Conservation (phyloP, 495 filamentous ascomycete genomes). For the Neurospora intermedia region DNA sequence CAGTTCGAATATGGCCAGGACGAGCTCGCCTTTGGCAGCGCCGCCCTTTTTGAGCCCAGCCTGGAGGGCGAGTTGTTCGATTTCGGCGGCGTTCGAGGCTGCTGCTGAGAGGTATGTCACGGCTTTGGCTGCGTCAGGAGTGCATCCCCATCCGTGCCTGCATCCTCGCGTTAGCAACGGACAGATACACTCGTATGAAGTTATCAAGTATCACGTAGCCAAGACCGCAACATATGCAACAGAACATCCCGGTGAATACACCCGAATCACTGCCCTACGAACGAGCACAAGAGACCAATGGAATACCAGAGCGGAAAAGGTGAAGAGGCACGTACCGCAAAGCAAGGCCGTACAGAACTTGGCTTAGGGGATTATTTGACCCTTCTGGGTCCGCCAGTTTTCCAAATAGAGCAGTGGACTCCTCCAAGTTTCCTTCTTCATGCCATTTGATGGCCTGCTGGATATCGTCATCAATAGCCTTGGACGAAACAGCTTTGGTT, state of each 20-base stretch:
- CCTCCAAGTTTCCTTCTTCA: constrained; percentile 64
- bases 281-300: neutral
- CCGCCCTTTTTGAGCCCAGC: constrained; percentile 89
- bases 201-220: neutral
- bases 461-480: constrained; percentile 62
- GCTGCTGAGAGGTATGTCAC: constrained; percentile 77
- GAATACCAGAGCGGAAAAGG: neutral
- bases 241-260: neutral
- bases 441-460: constrained; percentile 94
- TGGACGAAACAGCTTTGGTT: constrained; percentile 31
- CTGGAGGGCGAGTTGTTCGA: constrained; percentile 73
- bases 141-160: constrained; percentile 91
- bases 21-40: constrained; percentile 89
- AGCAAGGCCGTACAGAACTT: constrained; percentile 93
- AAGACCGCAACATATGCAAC: neutral
- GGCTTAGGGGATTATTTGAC: constrained; percentile 82
- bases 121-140: constrained; percentile 57
- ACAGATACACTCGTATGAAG: neutral
- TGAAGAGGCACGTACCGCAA: constrained; percentile 52
- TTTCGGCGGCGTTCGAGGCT: constrained; percentile 77
- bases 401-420: constrained; percentile 78
- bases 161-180: neutral
- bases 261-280: neutral
- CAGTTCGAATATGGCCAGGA: constrained; percentile 93
- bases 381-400: constrained; percentile 76